Evolutionary conservation across 1,139 yeast species (phyloP).

Genomic region (Yarrowia galli): DNA sequence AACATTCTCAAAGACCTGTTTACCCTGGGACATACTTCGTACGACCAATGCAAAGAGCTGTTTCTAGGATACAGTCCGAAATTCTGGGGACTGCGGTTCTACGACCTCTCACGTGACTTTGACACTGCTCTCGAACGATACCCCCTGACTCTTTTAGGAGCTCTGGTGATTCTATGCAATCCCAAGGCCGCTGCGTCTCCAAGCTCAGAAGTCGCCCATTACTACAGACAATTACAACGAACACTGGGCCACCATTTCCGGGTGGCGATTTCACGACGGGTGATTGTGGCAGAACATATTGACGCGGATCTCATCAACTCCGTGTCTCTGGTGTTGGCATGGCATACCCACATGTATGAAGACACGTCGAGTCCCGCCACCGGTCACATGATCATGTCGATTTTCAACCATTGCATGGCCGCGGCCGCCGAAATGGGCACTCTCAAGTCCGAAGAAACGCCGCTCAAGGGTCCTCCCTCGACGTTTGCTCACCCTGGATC

Average conservation of each 20-base stretch:
- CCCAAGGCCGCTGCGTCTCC: conserved; percentile 17
- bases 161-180: conserved; percentile 25
- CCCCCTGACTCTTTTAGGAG: conserved; percentile 20
- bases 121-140: conserved; percentile 30
- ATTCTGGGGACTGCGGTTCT: conserved; percentile 36
- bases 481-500: conserved; percentile 32
- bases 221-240: conserved; percentile 25
- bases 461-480: conserved; percentile 25
- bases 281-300: conserved; percentile 30
- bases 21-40: conserved; percentile 22
- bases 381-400: conserved; percentile 37
- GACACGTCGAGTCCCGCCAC: conserved; percentile 30
- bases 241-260: conserved; percentile 23
- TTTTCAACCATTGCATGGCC: conserved; percentile 37
- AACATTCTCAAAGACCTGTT: conserved; percentile 29
- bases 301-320: conserved; percentile 30
- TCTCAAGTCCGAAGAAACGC: conserved; percentile 21
- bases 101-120: conserved; percentile 17
- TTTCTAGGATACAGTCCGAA: conserved; percentile 8
- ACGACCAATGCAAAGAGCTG: conserved; percentile 22
- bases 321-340: conserved; percentile 21
- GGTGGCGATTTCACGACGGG: conserved; percentile 18
- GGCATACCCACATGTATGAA: conserved; percentile 37
- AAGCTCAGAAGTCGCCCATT: conserved; percentile 13
- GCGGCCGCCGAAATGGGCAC: conserved; percentile 37